Percentiles rank a stretch among this genome's conserved stretches.
Evolutionary conservation across 148 eudicot species (phyloP).

Genomic region (Mesembryanthemum crystallinum): DNA sequence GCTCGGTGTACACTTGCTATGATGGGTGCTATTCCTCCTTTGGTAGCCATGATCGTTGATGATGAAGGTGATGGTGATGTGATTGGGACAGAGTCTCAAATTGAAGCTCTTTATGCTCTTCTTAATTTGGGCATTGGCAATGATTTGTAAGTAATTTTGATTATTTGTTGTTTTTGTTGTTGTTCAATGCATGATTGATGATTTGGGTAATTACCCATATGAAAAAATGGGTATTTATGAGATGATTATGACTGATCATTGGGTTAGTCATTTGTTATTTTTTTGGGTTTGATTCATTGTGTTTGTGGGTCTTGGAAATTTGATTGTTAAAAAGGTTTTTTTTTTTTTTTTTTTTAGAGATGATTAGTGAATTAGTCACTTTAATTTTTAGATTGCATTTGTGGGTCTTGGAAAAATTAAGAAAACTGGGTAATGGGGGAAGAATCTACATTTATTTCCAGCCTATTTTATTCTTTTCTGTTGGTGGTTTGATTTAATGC

Average conservation of each 20-base stretch:
- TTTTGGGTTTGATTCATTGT: no score
- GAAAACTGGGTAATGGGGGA: neutral
- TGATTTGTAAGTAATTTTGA: constrained; percentile 52
- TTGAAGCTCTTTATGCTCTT: constrained; percentile 73
- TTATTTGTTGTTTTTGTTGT: neutral
- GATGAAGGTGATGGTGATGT: neutral
- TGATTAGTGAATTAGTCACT: no score
- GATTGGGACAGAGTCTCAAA: constrained; percentile 17
- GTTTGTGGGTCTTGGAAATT: neutral
- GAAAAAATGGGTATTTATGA: neutral
- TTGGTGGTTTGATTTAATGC: neutral
- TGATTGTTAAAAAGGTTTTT: neutral
- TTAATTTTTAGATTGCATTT: neutral
- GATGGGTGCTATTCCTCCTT: constrained; percentile 92
- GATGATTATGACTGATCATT: neutral
- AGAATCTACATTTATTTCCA: constrained; percentile 2
- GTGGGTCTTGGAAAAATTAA: no score
- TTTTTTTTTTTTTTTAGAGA: no score
- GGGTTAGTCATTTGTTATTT: no score
- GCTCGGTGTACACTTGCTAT: constrained; percentile 62
- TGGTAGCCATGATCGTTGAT: constrained; percentile 54
- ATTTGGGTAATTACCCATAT: neutral
- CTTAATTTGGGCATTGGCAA: constrained; percentile 86
- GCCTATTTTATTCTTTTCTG: neutral
- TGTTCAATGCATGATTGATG: neutral